Evolutionary conservation across 1,139 yeast species (phyloP), one percentile per base, ranked within the genome.

Genomic region (Diutina catenulata): DNA sequence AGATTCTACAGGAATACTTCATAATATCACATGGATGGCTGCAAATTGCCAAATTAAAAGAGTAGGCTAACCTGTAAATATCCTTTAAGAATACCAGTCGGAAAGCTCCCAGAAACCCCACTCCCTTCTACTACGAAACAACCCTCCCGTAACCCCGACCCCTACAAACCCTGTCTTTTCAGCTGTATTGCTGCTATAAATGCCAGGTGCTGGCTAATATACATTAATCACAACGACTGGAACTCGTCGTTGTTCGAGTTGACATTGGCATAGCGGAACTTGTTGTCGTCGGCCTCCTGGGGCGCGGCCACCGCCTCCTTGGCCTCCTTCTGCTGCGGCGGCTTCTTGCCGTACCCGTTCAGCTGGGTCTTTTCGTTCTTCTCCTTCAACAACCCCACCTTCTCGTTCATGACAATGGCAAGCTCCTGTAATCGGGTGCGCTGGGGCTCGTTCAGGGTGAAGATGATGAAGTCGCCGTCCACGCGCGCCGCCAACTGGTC

Each of bases 351-450:
- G 52, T 74, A 76, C 39, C 88, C 88, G 49, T 84, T 82, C 38
- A 83, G 73, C 43, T 84, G 80, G 39, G 86, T 73, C 59, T 86
- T 77, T 60, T 84, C 95, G 54, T 84, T 84, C 67, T 84, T 77
- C 57, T 86, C 95, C 39, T 82, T 74, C 47, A 86, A 71, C 53
- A 80, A 76, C 43, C 74, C 75, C 38, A 83, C 84, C 70, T 84
- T 87, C 50, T 91, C 97, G 49, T 88, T 82, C 65, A 93, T 71
- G 39, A 80, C 75, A 48, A 86, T 70, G 18, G 96, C 94, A 55
- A 88, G 74, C 55, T 81, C 88, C 68, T 91, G 96, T 59, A 91
- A 71, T 57, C 79, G 80, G 43, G 93, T 71, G 52, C 87, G 74
- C 55, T 83, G 95, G 41, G 79, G 83, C 47, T 83, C 93, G 50